Evolutionary conservation across 768 basidiomycete genomes (phyloP).

Genomic region (Agaricus subrufescens): DNA sequence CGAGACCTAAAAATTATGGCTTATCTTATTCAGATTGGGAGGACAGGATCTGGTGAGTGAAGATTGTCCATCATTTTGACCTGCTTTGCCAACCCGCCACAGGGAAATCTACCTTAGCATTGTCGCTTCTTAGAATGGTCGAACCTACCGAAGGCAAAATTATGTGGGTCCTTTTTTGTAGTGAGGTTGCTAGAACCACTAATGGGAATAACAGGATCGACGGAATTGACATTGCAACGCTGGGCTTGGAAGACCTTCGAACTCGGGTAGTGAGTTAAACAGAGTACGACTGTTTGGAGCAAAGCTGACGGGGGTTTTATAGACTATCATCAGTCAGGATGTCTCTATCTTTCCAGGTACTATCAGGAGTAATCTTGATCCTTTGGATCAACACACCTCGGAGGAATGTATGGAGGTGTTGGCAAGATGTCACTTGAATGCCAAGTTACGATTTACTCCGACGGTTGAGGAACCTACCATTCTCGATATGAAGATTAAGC

Average conservation of each 20-base stretch:
- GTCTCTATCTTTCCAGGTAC: constrained; percentile 73
- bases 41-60: constrained; percentile 57
- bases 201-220: constrained; percentile 43
- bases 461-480: constrained; percentile 26
- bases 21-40: constrained; percentile 42
- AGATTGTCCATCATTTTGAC: neutral
- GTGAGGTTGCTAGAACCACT: neutral
- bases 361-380: constrained; percentile 69
- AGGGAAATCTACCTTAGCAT: constrained; percentile 57
- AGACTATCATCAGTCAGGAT: constrained; percentile 76
- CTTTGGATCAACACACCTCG: constrained; percentile 51
- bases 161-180: constrained; percentile 32
- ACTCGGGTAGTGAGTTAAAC: constrained; percentile 45
- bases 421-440: constrained; percentile 56
- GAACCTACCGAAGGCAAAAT: constrained; percentile 56
- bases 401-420: constrained; percentile 64
- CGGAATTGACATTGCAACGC: constrained; percentile 59
- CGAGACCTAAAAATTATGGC: neutral
- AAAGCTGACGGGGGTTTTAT: neutral
- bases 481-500: constrained; percentile 61
- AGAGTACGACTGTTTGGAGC: neutral
- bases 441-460: constrained; percentile 34
- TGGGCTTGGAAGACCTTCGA: constrained; percentile 67
- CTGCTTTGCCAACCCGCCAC: neutral
- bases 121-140: constrained; percentile 57